Percentiles rank a stretch among this genome's conserved stretches.
phyloP scores from a whole-genome alignment of 768 basidiomycete genomes.

The Boletales sp. region DNA sequence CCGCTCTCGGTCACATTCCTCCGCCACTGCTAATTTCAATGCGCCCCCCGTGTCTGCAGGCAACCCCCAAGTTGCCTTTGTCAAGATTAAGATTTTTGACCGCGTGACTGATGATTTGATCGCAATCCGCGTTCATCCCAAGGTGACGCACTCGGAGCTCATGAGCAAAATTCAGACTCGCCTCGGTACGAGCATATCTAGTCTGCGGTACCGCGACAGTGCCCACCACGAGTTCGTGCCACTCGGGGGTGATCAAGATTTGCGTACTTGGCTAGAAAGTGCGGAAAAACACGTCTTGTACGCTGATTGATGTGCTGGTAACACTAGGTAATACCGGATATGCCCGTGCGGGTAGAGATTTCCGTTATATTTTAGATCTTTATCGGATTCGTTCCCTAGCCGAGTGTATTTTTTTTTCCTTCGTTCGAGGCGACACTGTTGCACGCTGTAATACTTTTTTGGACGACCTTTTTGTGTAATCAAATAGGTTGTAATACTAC shows the following conservation, averaged over 20 bases:
- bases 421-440: too few species aligned
- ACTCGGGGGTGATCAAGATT: conserved; percentile 58
- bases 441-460: conserved; percentile 10
- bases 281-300: conserved; percentile 84
- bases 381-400: conserved; percentile 18
- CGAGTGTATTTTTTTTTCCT: conserved; percentile 7
- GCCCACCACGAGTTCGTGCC: conserved; percentile 60
- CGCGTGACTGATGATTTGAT: conserved; percentile 91
- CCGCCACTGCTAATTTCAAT: conserved; percentile 47
- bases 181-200: conserved; percentile 68
- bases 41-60: conserved; percentile 72
- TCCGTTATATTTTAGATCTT: conserved; percentile 28
- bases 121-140: conserved; percentile 94
- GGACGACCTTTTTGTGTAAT: background rate
- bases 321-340: background rate
- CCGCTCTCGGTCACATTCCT: conserved; percentile 59
- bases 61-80: conserved; percentile 81
- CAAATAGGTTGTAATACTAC: background rate
- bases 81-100: conserved; percentile 99
- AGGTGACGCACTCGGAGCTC: conserved; percentile 79
- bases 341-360: conserved; percentile 6
- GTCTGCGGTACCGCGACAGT: conserved; percentile 75
- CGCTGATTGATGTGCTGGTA: conserved; percentile 49
- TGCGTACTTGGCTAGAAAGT: conserved; percentile 70
- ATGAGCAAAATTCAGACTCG: conserved; percentile 91